These are phyloP conservation scores for Spergularia azorica DNA, from an alignment of 179 eudicot genomes.

Conservation along the genomic window DNA sequence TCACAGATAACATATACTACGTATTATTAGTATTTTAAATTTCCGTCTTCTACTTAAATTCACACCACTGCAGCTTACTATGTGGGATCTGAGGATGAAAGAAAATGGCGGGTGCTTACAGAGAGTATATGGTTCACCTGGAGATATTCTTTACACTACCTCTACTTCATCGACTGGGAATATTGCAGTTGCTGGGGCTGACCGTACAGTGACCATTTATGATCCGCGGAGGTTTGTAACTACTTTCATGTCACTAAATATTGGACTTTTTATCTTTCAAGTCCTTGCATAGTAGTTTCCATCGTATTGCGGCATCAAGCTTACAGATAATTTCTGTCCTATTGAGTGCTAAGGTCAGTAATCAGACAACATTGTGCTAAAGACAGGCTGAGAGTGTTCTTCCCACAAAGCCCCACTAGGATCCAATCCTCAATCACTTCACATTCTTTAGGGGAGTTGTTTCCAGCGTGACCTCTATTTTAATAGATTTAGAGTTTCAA, in stretches of 20 bases:
- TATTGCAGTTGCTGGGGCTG: slow-evolving; percentile 75
- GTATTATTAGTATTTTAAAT: neutral
- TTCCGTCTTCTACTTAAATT: neutral
- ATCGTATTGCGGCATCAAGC: no score
- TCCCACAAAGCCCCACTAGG: no score
- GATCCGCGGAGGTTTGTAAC: slow-evolving; percentile 70
- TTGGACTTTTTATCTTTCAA: no score
- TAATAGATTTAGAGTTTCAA: no score
- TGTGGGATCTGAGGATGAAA: slow-evolving; percentile 78
- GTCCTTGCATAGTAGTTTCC: no score
- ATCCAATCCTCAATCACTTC: no score
- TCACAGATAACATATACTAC: neutral
- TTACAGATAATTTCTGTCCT: no score
- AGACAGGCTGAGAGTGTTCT: no score
- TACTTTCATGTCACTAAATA: neutral
- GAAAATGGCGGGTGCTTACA: slow-evolving; percentile 80
- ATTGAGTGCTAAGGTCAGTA: no score
- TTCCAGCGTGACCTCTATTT: no score
- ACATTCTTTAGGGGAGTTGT: no score
- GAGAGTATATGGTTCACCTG: slow-evolving; percentile 59
- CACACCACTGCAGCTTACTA: slow-evolving; percentile 44
- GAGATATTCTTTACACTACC: slow-evolving; percentile 60
- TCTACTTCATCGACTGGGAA: slow-evolving; percentile 51
- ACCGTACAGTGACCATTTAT: slow-evolving; percentile 64
- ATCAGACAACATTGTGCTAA: no score